These are phyloP conservation scores for Leccinum griseonigrum DNA, from an alignment of 1,284 basidiomycete species.

Conservation along the genomic window DNA sequence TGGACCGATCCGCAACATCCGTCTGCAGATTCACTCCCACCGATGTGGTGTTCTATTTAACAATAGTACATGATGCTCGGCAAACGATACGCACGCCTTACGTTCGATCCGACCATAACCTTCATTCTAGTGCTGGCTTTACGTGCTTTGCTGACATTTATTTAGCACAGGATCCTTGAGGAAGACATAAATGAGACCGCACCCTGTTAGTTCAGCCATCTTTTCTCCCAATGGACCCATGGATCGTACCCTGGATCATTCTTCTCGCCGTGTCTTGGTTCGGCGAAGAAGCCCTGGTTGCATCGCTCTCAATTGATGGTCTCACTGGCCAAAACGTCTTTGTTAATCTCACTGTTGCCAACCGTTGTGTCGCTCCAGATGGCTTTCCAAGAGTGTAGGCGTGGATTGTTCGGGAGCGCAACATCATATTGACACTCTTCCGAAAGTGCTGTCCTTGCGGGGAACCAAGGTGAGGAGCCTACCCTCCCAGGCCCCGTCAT, in stretches of 20 bases:
- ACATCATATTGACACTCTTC: neutral
- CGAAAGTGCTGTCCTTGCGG: neutral
- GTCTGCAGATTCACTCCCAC: neutral
- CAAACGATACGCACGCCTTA: neutral
- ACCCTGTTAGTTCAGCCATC: neutral
- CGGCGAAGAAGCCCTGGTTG: neutral
- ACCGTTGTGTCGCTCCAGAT: slow-evolving; percentile 10
- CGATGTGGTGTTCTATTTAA: neutral
- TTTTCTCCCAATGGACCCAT: neutral
- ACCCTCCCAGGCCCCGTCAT: slow-evolving; percentile 15
- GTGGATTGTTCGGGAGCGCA: neutral
- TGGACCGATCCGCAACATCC: neutral
- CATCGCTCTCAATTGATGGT: slow-evolving; percentile 6
- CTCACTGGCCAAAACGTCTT: neutral
- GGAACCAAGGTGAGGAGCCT: neutral
- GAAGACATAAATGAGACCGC: slow-evolving; percentile 1
- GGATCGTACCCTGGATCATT: slow-evolving; percentile 1
- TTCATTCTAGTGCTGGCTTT: neutral
- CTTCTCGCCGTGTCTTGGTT: neutral
- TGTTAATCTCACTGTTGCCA: slow-evolving; percentile 5
- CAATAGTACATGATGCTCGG: neutral
- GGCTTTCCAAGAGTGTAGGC: slow-evolving; percentile 15
- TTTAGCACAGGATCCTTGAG: neutral
- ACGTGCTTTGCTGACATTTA: neutral
- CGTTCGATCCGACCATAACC: neutral